Base-by-base conservation (phyloP, 2,329 filamentous ascomycete genomes). In the Pseudogymnoascus sp. region DNA sequence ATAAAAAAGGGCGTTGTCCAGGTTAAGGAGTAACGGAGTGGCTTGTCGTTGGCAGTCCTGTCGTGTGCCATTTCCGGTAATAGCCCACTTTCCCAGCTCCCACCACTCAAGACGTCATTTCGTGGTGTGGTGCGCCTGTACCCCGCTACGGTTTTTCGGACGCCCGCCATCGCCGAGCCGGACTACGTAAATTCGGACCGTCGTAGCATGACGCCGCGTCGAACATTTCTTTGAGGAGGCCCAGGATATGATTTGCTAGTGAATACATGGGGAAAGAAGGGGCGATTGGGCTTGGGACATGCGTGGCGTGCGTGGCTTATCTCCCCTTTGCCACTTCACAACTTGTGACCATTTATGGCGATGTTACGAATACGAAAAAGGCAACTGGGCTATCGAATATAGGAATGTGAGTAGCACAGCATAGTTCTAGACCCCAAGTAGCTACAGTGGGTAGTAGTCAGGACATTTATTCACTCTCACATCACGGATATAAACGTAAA, bases 81-180 rank as follows among this genome's bases (percentile, higher is more conserved):
- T 53, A 53, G 47, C 47, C 47, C 47, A 53, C 47, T 53, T 53
- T 53, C 47, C 44, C 47, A 53, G 15, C 23, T 53, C 47, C 47
- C 47, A 53, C 47, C 47, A 53, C 47, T 53, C 47, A 53, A 53
- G 47, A 53, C 47, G 47, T 53, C 47, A 53, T 53, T 53, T 53
- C 15, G 26, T 31, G 23, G 47, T 28, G 47, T 31, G 8, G 47
- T 28, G 21, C 9, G 23, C 23, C 15, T 8, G 47, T 31, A 53
- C 47, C 47, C 47, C 47, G 47, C 47, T 31, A 50, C 26, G 23
- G 47, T 28, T 17, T 53, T 31, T 26, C 47, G 47, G 47, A 23
- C 23, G 47, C 15, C 47, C 47, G 47, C 47, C 47, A 31, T 17
- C 47, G 23, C 47, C 23, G 47, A n/a, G 17, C 47, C 47, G 26